These are phyloP conservation scores for Piromyces finnis DNA, from an alignment of 192 early-diverging fungal genomes.

Conservation along the genomic window DNA sequence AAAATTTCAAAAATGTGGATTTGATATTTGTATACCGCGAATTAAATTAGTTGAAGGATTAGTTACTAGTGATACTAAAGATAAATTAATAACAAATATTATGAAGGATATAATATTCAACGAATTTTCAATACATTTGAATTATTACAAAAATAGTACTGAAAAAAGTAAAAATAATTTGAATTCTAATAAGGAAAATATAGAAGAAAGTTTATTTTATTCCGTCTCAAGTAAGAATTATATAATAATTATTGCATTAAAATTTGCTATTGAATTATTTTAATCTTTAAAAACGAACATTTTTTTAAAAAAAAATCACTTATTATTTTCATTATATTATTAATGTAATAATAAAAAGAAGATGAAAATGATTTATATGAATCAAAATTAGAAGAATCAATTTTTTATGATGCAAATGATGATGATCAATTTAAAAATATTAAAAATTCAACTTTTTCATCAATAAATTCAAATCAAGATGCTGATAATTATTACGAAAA, in stretches of 20 bases:
- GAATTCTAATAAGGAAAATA: neutral
- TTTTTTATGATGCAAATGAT: neutral
- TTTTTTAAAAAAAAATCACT: too few species aligned
- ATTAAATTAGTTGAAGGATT: neutral
- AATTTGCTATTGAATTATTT: too few species aligned
- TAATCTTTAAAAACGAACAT: too few species aligned
- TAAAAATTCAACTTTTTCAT: neutral
- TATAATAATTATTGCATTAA: too few species aligned
- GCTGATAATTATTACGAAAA: neutral
- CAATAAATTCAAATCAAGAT: neutral
- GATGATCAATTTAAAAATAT: neutral
- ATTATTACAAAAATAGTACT: neutral
- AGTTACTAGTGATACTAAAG: neutral
- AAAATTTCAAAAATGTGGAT: neutral
- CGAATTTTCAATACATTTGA: neutral
- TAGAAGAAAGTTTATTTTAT: too few species aligned
- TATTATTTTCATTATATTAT: too few species aligned
- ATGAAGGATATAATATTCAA: neutral
- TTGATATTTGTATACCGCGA: neutral
- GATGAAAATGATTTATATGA: neutral
- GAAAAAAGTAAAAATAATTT: neutral
- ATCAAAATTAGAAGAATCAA: neutral
- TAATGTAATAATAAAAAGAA: too few species aligned
- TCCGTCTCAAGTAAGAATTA: too few species aligned
- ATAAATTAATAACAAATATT: neutral